These are phyloP conservation scores for Boletus subcaerulescens DNA, from an alignment of 768 basidiomycete species.

Conservation along the genomic window DNA sequence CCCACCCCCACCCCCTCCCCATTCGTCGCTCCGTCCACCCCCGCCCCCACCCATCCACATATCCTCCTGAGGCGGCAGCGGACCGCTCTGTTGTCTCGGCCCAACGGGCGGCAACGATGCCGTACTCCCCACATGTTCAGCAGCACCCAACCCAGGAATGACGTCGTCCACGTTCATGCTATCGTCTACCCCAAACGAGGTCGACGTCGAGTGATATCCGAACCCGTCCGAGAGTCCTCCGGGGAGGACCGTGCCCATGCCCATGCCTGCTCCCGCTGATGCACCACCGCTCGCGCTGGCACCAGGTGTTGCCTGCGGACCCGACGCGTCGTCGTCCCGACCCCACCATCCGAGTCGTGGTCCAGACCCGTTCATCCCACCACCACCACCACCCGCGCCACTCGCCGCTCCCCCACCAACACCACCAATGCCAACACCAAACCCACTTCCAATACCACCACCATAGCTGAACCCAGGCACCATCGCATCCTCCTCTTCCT, in stretches of 20 bases:
- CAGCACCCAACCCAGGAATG: constrained; percentile 62
- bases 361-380: constrained; percentile 14
- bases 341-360: constrained; percentile 38
- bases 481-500: constrained; percentile 72
- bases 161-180: constrained; percentile 48
- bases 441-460: constrained; percentile 9
- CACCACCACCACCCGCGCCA: constrained; percentile 24
- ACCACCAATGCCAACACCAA: constrained; percentile 26
- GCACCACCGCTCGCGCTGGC: too few relatives aligned
- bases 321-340: constrained; percentile 41
- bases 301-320: background rate
- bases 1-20: constrained; percentile 35
- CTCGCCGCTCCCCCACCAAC: constrained; percentile 20
- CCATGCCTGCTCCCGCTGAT: background rate
- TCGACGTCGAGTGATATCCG: constrained; percentile 20
- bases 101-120: constrained; percentile 21
- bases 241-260: constrained; percentile 12
- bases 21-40: constrained; percentile 36
- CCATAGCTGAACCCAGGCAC: constrained; percentile 70
- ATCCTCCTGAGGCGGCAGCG: constrained; percentile 52
- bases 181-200: constrained; percentile 24
- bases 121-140: constrained; percentile 24
- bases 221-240: constrained; percentile 19
- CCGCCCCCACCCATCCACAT: constrained; percentile 39
- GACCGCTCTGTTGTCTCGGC: constrained; percentile 31